These are phyloP conservation scores for Oryza rufipogon DNA, from an alignment of 176 grass and related monocot species.

Conservation along the genomic window DNA sequence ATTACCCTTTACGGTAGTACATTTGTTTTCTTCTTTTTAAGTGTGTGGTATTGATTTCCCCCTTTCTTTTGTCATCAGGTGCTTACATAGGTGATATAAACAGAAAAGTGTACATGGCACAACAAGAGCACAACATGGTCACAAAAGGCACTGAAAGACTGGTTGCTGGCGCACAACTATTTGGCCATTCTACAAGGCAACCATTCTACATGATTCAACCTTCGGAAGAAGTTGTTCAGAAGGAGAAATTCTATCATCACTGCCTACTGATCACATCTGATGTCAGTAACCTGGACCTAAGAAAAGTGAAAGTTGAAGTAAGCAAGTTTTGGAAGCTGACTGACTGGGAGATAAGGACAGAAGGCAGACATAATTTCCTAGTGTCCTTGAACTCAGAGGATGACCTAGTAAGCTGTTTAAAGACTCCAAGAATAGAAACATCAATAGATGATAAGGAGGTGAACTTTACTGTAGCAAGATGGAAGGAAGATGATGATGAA, in stretches of 20 bases:
- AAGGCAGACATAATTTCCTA: conserved; percentile 26
- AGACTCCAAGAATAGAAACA: conserved; percentile 10
- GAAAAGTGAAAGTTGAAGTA: conserved; percentile 40
- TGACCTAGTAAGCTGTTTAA: conserved; percentile 43
- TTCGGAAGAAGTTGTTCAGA: conserved; percentile 19
- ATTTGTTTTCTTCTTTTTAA: background rate
- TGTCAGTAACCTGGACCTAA: conserved; percentile 19
- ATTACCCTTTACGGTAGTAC: background rate
- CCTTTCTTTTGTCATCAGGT: background rate
- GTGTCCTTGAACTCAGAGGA: conserved; percentile 40
- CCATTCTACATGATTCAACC: conserved; percentile 40
- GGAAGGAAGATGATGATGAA: conserved; percentile 2
- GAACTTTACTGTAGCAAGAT: conserved; percentile 33
- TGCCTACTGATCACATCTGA: conserved; percentile 35
- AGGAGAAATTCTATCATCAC: conserved; percentile 28
- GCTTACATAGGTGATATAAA: background rate
- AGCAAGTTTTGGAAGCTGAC: conserved; percentile 36
- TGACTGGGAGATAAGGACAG: conserved; percentile 43
- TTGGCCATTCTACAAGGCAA: conserved; percentile 45
- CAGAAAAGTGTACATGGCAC: background rate
- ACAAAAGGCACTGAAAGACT: background rate
- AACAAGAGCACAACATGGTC: background rate
- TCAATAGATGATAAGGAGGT: conserved; percentile 28
- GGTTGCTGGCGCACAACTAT: conserved; percentile 12
- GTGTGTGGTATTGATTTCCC: background rate